Percentiles rank a stretch among this genome's conserved stretches.
These are phyloP conservation scores for Mycena sp. DNA, from an alignment of 1,284 basidiomycete genomes.

Conservation along the genomic window DNA sequence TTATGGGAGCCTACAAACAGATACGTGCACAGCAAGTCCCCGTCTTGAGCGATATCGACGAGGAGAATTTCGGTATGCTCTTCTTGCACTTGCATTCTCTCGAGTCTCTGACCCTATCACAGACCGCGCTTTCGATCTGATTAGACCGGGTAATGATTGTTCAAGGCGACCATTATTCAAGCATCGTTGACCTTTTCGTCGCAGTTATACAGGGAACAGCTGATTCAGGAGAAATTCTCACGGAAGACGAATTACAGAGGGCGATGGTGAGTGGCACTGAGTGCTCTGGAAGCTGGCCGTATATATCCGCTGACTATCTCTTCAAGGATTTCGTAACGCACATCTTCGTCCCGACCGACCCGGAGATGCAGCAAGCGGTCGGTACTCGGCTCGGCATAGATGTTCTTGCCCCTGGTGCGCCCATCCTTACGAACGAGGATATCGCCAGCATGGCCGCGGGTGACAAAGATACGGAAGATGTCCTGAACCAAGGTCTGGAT, in stretches of 20 bases:
- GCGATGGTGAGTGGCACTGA: too few species aligned
- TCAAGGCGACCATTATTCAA: not conserved
- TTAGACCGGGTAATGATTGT: conserved; percentile 51
- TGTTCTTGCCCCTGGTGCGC: conserved; percentile 21
- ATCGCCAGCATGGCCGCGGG: conserved; percentile 18
- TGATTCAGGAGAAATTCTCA: conserved; percentile 27
- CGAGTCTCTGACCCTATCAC: too few species aligned
- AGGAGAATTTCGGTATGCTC: conserved; percentile 63
- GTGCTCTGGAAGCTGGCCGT: too few species aligned
- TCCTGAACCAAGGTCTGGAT: conserved; percentile 1
- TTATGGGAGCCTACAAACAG: conserved; percentile 61
- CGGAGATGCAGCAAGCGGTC: conserved; percentile 28
- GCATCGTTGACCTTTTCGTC: conserved; percentile 13
- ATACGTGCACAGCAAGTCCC: conserved; percentile 52
- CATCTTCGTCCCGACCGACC: conserved; percentile 28
- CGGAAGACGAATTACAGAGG: conserved; percentile 25
- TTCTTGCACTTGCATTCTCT: too few species aligned
- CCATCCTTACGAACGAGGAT: conserved; percentile 7
- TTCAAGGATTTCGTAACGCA: conserved; percentile 30
- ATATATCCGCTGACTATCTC: not conserved
- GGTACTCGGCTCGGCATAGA: conserved; percentile 26
- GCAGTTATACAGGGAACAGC: conserved; percentile 35
- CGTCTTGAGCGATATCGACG: conserved; percentile 55
- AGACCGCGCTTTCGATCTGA: conserved; percentile 56
- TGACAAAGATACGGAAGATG: conserved; percentile 33